These are phyloP conservation scores for Agaricus subrufescens DNA, from an alignment of 768 basidiomycete species.

Conservation along the genomic window DNA sequence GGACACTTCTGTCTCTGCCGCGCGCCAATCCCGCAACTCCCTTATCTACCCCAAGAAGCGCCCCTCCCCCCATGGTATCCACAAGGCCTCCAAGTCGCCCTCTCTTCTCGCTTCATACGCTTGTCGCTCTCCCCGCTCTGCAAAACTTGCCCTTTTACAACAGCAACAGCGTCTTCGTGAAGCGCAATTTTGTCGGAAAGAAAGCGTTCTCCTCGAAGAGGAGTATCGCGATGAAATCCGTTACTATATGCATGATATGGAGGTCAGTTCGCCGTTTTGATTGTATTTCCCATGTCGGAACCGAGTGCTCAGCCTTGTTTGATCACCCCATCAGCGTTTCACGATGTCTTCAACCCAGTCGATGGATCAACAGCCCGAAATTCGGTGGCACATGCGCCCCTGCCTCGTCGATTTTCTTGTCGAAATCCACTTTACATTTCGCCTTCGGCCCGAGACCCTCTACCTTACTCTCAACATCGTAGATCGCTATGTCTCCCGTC, in stretches of 20 bases:
- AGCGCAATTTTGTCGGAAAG: conserved; percentile 59
- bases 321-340: conserved; percentile 43
- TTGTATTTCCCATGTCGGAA: conserved; percentile 9
- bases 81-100: conserved; percentile 60
- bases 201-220: conserved; percentile 83
- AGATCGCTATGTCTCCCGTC: conserved; percentile 98
- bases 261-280: conserved; percentile 57
- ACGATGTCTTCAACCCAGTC: conserved; percentile 92
- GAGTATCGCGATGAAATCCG: conserved; percentile 94
- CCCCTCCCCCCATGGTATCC: conserved; percentile 76
- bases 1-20: conserved; percentile 59
- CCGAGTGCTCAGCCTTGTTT: conserved; percentile 14
- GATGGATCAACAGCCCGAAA: conserved; percentile 99
- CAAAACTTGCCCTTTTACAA: conserved; percentile 53
- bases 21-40: conserved; percentile 56
- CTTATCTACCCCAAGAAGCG: conserved; percentile 80
- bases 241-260: conserved; percentile 96
- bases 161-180: conserved; percentile 64
- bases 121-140: conserved; percentile 63
- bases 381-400: conserved; percentile 98
- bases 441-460: conserved; percentile 95
- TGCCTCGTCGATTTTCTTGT: conserved; percentile 98
- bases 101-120: conserved; percentile 45
- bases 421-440: conserved; percentile 97
- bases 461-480: conserved; percentile 99